These are phyloP conservation scores for Irpex sp. DNA, from an alignment of 1,284 basidiomycete species.

Conservation along the genomic window DNA sequence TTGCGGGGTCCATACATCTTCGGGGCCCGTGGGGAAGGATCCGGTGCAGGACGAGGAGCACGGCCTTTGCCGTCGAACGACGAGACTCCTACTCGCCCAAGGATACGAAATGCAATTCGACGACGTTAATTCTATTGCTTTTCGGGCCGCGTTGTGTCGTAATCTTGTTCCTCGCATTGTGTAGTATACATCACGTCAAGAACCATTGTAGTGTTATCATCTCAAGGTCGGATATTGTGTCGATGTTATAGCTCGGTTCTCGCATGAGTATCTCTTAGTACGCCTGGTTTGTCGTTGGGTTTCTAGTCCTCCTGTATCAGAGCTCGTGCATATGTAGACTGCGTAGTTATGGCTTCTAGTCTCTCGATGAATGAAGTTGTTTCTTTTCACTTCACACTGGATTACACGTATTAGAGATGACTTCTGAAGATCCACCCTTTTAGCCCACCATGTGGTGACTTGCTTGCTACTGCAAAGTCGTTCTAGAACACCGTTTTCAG, in stretches of 20 bases:
- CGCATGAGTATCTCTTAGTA: not conserved
- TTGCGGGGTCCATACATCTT: constrained; percentile 11
- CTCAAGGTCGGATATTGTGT: constrained; percentile 9
- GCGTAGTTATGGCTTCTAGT: not conserved
- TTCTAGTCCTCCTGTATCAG: not conserved
- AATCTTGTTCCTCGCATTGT: not conserved
- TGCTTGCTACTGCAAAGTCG: not conserved
- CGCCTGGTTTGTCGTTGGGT: not conserved
- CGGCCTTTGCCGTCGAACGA: constrained; percentile 37
- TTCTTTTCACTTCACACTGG: not conserved
- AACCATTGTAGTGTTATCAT: constrained; percentile 11
- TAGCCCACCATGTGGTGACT: not conserved
- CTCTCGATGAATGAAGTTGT: not conserved
- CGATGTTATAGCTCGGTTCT: constrained; percentile 6
- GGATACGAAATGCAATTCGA: constrained; percentile 35
- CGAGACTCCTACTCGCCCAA: constrained; percentile 62
- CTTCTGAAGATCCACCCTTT: not conserved
- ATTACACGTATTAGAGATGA: not conserved
- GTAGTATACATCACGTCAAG: constrained; percentile 9
- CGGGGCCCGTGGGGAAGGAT: constrained; percentile 2
- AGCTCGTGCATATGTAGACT: not conserved
- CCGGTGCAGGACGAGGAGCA: constrained; percentile 6
- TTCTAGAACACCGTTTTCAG: not conserved
- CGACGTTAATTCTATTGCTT: constrained; percentile 18
- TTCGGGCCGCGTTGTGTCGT: not conserved